Base-by-base conservation (phyloP, 768 basidiomycete genomes). In the Russula brevipes region DNA sequence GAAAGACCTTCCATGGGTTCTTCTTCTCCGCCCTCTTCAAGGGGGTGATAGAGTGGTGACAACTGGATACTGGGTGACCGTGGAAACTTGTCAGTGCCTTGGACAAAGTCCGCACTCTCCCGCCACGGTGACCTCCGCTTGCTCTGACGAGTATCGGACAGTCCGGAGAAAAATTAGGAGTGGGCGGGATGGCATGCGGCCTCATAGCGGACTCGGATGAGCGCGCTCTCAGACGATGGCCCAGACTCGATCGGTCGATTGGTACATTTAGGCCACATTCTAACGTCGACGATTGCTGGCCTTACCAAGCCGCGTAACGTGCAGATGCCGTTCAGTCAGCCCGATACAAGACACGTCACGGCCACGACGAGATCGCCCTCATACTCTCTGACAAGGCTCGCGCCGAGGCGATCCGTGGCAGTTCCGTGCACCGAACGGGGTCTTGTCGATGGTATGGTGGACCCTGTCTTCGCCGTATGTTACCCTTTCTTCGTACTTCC, bases 281-380 rank as follows among this genome's bases (percentile, higher is more conserved):
- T 35, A 44, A 8, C 31, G n/a, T 19, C 30, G 19, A n/a, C 16
- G 42, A 30, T 57, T 87, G 85, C 79, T 51, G 78, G 79, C 45
- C 73, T 81, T 19, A 76, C 4, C 85, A 94, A 0, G 95, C 97
- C 71, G 89, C 89, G 1, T 97, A n/a, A 84, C 75, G 82, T 96
- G 54, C 95, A 98, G 72, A 89, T 96, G 82, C 90, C 85, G 0
- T 97, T 19, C 95, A 98, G 71, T 81, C 96, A 10, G 94, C 94
- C 3, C 97, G 89, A 87, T 91, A 89, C 76, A 83, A 82, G 71
- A 84, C 85, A 30, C 88, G 86, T 91, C 69, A 91, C 91, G 4
- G 91, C 95, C 2, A 93, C 91, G 7, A 98, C 72, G 95, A 98
- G 75, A 97, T 94, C 0, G 91, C 87, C 0, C 80, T 95, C 38